Conservation (phyloP, 2,329 filamentous ascomycete species). For the Sporothrix curviconia region DNA sequence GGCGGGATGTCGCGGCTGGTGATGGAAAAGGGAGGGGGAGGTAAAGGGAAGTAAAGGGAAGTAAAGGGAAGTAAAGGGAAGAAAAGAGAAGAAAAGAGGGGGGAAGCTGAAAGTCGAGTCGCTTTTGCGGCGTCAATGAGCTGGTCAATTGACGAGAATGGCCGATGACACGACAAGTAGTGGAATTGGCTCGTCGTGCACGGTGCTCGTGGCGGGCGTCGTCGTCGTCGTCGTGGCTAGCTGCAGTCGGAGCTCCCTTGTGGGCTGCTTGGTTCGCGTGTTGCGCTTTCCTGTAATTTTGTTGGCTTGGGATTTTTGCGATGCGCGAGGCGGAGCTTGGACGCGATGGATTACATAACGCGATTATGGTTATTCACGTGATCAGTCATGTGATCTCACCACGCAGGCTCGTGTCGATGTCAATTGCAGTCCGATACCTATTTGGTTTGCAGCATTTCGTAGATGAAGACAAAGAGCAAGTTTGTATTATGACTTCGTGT, state of each 20-base stretch:
- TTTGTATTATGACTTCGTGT: too few relatives aligned
- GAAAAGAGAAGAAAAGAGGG: too few relatives aligned
- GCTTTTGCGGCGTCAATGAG: too few relatives aligned
- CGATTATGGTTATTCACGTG: constrained; percentile 2
- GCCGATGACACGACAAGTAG: neutral
- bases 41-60: neutral
- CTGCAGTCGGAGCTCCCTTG: constrained; percentile 11
- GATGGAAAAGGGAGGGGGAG: neutral
- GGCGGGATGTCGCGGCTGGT: neutral
- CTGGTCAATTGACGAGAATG: neutral
- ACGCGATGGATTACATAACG: neutral
- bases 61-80: neutral
- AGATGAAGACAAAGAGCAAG: too few relatives aligned
- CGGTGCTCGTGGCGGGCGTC: neutral
- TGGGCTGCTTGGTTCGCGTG: neutral
- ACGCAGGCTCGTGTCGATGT: too few relatives aligned
- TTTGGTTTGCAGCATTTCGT: too few relatives aligned
- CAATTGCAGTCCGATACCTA: too few relatives aligned
- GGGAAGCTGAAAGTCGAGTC: too few relatives aligned
- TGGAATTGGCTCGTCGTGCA: neutral
- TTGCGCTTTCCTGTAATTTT: constrained; percentile 6
- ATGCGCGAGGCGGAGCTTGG: constrained; percentile 11
- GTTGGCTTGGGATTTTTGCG: constrained; percentile 19
- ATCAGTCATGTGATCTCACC: too few relatives aligned
- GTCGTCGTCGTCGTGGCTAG: constrained; percentile 6